A percentile compares a stretch with the other conserved stretches of the same genome.
Evolutionary conservation across 2,329 filamentous ascomycete genomes (phyloP).

Genomic region (Cercospora janseana): DNA sequence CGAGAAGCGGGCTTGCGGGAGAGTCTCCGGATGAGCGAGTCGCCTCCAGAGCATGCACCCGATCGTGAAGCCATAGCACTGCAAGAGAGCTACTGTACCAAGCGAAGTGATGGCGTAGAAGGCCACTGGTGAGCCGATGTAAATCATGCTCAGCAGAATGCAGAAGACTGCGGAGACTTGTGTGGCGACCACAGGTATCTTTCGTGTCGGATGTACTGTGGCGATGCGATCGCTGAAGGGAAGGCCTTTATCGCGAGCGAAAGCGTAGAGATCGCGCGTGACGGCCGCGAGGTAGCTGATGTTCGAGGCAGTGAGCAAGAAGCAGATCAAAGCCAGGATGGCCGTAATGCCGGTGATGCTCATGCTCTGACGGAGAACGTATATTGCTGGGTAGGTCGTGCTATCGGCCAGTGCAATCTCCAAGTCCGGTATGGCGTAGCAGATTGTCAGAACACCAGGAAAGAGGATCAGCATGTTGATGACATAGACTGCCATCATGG

Average conservation of each 20-base stretch:
- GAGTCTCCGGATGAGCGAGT: conserved; percentile 22
- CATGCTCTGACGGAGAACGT: conserved; percentile 34
- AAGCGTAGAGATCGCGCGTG: conserved; percentile 30
- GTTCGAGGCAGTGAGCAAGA: conserved; percentile 17
- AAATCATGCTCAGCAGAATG: conserved; percentile 37
- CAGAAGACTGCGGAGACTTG: conserved; percentile 54
- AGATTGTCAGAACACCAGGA: conserved; percentile 41
- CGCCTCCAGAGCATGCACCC: conserved; percentile 31
- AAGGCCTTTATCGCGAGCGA: conserved; percentile 40
- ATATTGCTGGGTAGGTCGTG: conserved; percentile 40
- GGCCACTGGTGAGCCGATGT: conserved; percentile 40
- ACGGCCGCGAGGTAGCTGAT: conserved; percentile 24
- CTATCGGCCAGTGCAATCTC: conserved; percentile 25
- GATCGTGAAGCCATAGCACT: conserved; percentile 28
- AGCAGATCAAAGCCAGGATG: conserved; percentile 18
- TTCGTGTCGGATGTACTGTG: conserved; percentile 17
- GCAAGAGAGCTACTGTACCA: conserved; percentile 18
- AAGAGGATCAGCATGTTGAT: conserved; percentile 48
- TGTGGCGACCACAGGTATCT: conserved; percentile 24
- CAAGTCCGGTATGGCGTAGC: conserved; percentile 34
- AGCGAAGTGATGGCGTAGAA: conserved; percentile 47
- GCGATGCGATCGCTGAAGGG: conserved; percentile 40
- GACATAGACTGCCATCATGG: conserved; percentile 39
- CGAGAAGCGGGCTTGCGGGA: conserved; percentile 23
- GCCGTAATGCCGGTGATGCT: conserved; percentile 21